Percentiles rank a stretch among this genome's conserved stretches.
Evolutionary conservation across 2,329 filamentous ascomycete species (phyloP).

Genomic region (Botrytis medusae): DNA sequence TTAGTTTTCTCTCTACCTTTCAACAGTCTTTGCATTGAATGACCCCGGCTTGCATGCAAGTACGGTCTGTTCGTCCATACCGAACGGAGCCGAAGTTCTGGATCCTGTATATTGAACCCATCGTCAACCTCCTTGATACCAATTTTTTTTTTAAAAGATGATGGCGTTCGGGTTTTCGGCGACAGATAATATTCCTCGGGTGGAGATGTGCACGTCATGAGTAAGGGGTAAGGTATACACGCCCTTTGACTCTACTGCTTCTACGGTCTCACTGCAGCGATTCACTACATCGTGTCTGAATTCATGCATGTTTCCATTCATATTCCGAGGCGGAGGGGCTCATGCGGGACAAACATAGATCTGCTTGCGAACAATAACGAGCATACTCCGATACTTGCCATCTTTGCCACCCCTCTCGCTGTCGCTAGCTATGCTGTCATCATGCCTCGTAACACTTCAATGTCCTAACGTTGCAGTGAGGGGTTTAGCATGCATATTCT

Average conservation of each 20-base stretch:
- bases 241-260: not conserved
- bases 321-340: not conserved
- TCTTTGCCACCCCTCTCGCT: not conserved
- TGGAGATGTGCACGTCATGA: not conserved
- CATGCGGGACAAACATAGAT: not conserved
- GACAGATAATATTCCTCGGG: not conserved
- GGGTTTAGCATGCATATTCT: not conserved
- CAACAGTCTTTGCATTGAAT: not conserved
- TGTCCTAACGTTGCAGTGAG: too few relatives aligned
- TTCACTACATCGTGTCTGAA: not conserved
- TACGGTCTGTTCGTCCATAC: not conserved
- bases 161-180: not conserved
- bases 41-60: not conserved
- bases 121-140: not conserved
- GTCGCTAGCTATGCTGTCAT: not conserved
- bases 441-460: too few relatives aligned
- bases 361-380: too few relatives aligned
- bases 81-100: not conserved
- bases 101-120: not conserved
- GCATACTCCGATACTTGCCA: not conserved
- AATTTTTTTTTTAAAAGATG: not conserved
- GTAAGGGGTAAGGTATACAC: too few relatives aligned
- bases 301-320: not conserved
- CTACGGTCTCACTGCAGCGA: not conserved
- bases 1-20: not conserved